A percentile compares a stretch with the other conserved stretches of the same genome.
Evolutionary conservation across 371 early-diverging fungal species (phyloP).

Genomic region (Haplosporangium sp.): DNA sequence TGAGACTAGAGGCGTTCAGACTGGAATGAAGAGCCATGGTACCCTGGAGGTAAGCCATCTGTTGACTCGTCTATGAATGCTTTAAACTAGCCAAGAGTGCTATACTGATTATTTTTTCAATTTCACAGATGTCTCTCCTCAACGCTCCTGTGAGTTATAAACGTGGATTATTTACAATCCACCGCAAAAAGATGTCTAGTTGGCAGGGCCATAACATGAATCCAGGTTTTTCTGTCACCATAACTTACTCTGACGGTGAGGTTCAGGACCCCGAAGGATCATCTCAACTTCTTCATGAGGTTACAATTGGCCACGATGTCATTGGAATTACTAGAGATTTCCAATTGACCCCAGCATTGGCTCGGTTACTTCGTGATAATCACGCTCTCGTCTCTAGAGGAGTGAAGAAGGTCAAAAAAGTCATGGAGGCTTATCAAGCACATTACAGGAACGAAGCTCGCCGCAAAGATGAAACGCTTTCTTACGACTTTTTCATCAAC

Average conservation of each 20-base stretch:
- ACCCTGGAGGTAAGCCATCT: constrained; percentile 43
- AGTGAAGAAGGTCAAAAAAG: constrained; percentile 44
- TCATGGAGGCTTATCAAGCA: constrained; percentile 57
- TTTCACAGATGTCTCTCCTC: constrained; percentile 43
- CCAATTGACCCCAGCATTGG: constrained; percentile 58
- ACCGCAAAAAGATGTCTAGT: constrained; percentile 56
- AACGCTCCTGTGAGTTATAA: constrained; percentile 61
- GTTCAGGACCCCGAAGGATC: constrained; percentile 40
- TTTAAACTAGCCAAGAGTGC: background rate
- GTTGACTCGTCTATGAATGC: background rate
- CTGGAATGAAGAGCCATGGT: constrained; percentile 42
- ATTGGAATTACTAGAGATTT: constrained; percentile 61
- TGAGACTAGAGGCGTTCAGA: constrained; percentile 35
- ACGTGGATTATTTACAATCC: constrained; percentile 58
- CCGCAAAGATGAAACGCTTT: constrained; percentile 62
- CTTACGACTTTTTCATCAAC: constrained; percentile 66
- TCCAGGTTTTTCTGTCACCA: constrained; percentile 62
- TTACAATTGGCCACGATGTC: constrained; percentile 51
- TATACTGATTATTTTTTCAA: background rate
- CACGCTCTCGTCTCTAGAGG: constrained; percentile 57
- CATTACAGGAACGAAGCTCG: constrained; percentile 59
- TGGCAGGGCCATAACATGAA: constrained; percentile 62
- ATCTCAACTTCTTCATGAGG: constrained; percentile 48
- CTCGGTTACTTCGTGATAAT: constrained; percentile 63
- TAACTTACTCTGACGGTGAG: constrained; percentile 54